Evolutionary conservation across 371 early-diverging fungal species (phyloP), one percentile per base, ranked within the genome.

Genomic region (Entomophthora muscae): DNA sequence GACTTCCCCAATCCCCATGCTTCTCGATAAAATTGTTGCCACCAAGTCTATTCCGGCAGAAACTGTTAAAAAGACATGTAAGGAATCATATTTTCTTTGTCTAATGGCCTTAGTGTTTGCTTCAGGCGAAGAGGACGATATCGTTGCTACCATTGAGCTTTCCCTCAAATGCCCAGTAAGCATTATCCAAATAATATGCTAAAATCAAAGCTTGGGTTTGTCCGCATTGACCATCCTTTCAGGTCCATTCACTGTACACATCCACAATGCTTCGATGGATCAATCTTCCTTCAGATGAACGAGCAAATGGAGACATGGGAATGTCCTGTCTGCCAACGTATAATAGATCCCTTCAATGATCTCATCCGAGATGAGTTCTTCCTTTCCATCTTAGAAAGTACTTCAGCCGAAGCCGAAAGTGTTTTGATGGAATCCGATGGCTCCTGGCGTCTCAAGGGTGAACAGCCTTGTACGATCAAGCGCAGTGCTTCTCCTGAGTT

Each of bases 221-320:
- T 3, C 31, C 26, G 59, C 12, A 58, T 58, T 27, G 22, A 28
- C 26, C 21, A 32, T 12, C 62, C 62, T 24, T 52, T 61, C 10
- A 10, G 62, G 27, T 61, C 62, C 23, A 61, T 22, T 5, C 22
- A 32, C 5, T 61, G 62, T 30, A 52, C 17, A 0, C 62, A 61
- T n/a, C 22, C 29, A 13, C 62, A 61, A 27, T 61, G 62, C 62
- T 61, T 61, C 52, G 62, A 61, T 26, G 62, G 27, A 7, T 21
- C 28, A 2, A 26, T 13, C 22, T 61, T 52, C 24, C 26, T 61
- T 17, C 17, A 32, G 23, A 61, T 61, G 62, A 61, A 61, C 30
- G 5, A 13, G n/a, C 62, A 61, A 24, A 52, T 32, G 13, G 33
- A 32, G 2, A 61, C 62, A 7, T 61, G 62, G 62, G 30, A 51